Conservation (phyloP, 371 early-diverging fungal species). For the Batrachochytrium dendrobatidis region DNA sequence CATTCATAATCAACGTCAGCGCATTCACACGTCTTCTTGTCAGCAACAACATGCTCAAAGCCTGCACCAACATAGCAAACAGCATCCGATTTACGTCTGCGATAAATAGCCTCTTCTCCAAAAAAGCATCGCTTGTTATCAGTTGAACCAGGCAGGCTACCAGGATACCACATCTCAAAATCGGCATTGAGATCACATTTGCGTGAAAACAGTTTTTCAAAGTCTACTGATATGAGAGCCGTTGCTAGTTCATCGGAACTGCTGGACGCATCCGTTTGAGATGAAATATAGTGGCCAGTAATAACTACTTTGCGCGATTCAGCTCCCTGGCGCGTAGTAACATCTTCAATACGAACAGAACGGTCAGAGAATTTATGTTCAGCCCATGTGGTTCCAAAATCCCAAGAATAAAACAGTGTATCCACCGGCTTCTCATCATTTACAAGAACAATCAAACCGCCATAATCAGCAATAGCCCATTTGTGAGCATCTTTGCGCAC, state of each 20-base stretch:
- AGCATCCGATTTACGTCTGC: slow-evolving; percentile 67
- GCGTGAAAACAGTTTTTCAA: slow-evolving; percentile 50
- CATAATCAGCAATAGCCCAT: slow-evolving; percentile 85
- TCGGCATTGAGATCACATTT: slow-evolving; percentile 65
- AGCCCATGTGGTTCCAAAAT: slow-evolving; percentile 78
- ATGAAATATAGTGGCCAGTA: slow-evolving; percentile 15
- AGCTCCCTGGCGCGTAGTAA: slow-evolving; percentile 22
- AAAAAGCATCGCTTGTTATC: slow-evolving; percentile 71
- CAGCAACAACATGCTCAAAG: slow-evolving; percentile 48
- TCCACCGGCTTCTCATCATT: slow-evolving; percentile 66
- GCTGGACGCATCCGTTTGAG: slow-evolving; percentile 22
- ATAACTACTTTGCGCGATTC: slow-evolving; percentile 33
- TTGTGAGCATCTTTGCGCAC: slow-evolving; percentile 73
- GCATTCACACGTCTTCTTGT: slow-evolving; percentile 65
- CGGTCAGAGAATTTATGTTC: slow-evolving; percentile 27
- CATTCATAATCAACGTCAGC: slow-evolving; percentile 85
- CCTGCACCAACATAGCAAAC: slow-evolving; percentile 71
- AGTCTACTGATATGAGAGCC: slow-evolving; percentile 48
- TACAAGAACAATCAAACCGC: slow-evolving; percentile 61
- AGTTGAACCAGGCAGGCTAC: slow-evolving; percentile 29
- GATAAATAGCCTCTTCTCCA: slow-evolving; percentile 68
- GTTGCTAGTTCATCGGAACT: slow-evolving; percentile 42
- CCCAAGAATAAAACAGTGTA: slow-evolving; percentile 45
- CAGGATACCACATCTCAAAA: slow-evolving; percentile 72
- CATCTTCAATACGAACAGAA: slow-evolving; percentile 22